A percentile compares a stretch with the other conserved stretches of the same genome.
These are phyloP conservation scores for Solanum aculeatissimum DNA, from an alignment of 305 asterid genomes.

Conservation along the genomic window DNA sequence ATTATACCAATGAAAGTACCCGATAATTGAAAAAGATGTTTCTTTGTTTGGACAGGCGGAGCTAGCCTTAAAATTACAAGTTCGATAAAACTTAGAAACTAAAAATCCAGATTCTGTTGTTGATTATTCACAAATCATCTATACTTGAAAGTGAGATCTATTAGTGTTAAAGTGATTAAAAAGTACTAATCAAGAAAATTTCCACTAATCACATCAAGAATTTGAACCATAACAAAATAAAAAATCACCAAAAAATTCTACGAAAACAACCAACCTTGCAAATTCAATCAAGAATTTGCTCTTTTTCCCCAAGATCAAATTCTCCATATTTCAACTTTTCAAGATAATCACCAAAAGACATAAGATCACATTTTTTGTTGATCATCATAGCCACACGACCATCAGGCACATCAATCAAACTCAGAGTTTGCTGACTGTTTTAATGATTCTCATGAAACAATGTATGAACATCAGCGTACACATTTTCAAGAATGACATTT, in stretches of 20 bases:
- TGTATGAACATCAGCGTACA: not conserved
- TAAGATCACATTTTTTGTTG: not conserved
- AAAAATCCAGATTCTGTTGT: not conserved
- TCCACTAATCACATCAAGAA: not conserved
- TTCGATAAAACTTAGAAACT: not conserved
- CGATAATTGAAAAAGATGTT: not conserved
- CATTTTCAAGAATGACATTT: not conserved
- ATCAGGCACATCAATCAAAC: not conserved
- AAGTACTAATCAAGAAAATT: not conserved
- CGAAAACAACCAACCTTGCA: not conserved
- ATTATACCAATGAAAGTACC: not conserved
- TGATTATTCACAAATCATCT: not conserved
- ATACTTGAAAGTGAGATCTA: not conserved
- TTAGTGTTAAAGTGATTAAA: not conserved
- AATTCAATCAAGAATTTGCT: conserved; percentile 3
- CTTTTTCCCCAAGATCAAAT: not conserved
- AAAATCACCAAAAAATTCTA: not conserved
- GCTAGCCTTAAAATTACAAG: not conserved
- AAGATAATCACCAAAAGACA: conserved; percentile 1
- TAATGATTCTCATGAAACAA: not conserved
- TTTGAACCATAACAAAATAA: not conserved
- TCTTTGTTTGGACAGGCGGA: not conserved
- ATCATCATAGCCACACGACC: conserved; percentile 1
- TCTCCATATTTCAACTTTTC: conserved; percentile 3
- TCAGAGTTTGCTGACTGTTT: not conserved